Evolutionary conservation across 2,329 filamentous ascomycete genomes (phyloP).

Genomic region (Magnaporthiopsis rhizophila): DNA sequence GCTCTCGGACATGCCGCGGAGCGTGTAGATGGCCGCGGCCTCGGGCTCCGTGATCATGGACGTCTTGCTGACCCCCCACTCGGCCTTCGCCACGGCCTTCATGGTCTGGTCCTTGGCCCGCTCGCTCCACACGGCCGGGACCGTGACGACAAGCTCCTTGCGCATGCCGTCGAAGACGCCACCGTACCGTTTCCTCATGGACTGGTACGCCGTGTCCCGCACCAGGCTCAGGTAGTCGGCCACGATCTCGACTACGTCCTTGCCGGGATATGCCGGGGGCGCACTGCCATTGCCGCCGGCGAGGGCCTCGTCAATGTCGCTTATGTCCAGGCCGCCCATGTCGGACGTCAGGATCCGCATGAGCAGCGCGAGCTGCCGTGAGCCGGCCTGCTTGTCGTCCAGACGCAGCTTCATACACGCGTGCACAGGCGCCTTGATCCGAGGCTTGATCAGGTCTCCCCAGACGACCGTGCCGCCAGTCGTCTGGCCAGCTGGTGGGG

Average conservation of each 20-base stretch:
- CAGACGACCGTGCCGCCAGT: conserved; percentile 8
- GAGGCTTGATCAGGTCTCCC: conserved; percentile 17
- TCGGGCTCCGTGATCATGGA: conserved; percentile 35
- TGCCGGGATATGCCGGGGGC: conserved; percentile 11
- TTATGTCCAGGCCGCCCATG: conserved; percentile 5
- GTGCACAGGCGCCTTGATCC: conserved; percentile 18
- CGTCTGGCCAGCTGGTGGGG: conserved; percentile 4
- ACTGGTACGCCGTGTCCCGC: conserved; percentile 10
- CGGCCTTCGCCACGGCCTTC: conserved; percentile 23
- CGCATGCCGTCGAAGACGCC: background rate
- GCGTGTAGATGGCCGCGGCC: conserved; percentile 31
- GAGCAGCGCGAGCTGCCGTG: conserved; percentile 15
- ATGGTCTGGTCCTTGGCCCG: conserved; percentile 28
- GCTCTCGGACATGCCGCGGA: conserved; percentile 19
- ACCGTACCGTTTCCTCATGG: conserved; percentile 16
- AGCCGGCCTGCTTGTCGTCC: conserved; percentile 13
- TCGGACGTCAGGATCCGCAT: conserved; percentile 12
- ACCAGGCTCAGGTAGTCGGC: conserved; percentile 20
- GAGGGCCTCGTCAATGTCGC: conserved; percentile 7
- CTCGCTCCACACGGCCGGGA: conserved; percentile 38
- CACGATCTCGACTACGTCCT: conserved; percentile 20
- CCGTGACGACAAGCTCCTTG: conserved; percentile 27
- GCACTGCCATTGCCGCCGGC: conserved; percentile 7
- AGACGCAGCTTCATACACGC: conserved; percentile 25
- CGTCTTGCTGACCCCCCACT: conserved; percentile 27